Evolutionary conservation across 495 filamentous ascomycete genomes (phyloP).

Genomic region (Jackrogersella multiformis): DNA sequence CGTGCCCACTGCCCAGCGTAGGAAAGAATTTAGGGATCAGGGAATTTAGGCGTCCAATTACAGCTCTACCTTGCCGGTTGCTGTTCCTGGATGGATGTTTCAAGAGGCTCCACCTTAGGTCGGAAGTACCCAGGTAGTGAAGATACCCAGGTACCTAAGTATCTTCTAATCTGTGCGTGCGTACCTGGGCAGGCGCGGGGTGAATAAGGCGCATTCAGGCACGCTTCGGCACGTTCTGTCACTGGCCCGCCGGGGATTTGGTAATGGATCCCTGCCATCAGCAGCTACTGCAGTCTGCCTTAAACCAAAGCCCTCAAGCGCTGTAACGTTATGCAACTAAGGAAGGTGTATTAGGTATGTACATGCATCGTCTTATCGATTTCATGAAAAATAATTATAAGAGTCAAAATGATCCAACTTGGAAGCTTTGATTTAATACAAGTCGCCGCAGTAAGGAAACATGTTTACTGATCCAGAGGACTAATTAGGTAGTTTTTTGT

Average conservation of each 20-base stretch:
- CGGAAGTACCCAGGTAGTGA: not conserved
- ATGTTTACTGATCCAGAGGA: not conserved
- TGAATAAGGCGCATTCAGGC: conserved; percentile 34
- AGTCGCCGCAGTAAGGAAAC: not conserved
- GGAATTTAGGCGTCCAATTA: conserved; percentile 42
- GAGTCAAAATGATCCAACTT: not conserved
- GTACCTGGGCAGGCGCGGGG: not conserved
- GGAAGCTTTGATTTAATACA: not conserved
- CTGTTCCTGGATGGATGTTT: conserved; percentile 45
- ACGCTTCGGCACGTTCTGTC: conserved; percentile 19
- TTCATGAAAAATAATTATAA: no score
- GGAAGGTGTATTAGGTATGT: not conserved
- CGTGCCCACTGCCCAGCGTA: not conserved
- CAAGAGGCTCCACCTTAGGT: conserved; percentile 31
- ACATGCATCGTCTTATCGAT: no score
- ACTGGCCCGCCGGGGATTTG: conserved; percentile 25
- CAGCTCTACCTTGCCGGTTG: conserved; percentile 14
- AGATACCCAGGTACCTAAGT: not conserved
- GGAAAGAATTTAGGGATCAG: no score
- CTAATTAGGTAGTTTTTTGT: no score
- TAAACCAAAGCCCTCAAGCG: conserved; percentile 6
- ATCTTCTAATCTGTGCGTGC: not conserved
- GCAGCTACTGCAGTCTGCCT: conserved; percentile 33
- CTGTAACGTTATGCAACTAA: conserved; percentile 1
- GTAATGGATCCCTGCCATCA: not conserved